phyloP scores from a whole-genome alignment of 2,329 filamentous ascomycete genomes.

The Fusarium oxysporum region DNA sequence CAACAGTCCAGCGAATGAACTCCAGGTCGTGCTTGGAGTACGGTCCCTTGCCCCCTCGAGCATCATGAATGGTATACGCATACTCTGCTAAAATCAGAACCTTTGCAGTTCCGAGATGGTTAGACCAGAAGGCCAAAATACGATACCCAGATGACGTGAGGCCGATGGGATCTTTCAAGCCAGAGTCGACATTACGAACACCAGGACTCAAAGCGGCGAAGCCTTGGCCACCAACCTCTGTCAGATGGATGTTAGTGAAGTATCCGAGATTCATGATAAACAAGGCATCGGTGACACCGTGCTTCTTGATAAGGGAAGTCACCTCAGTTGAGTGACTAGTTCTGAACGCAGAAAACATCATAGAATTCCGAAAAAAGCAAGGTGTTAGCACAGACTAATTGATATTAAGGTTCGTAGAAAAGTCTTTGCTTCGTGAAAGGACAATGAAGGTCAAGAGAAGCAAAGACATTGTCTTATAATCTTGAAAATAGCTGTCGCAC shows the following conservation, averaged over 20 bases:
- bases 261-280: background rate
- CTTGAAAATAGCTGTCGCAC: accelerated
- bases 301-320: background rate
- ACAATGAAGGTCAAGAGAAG: accelerated
- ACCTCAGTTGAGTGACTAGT: background rate
- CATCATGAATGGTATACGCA: background rate
- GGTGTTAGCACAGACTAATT: too few relatives aligned
- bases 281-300: background rate
- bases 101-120: background rate
- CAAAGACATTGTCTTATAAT: background rate
- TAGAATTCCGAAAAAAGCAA: accelerated
- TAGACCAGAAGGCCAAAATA: background rate
- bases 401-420: too few relatives aligned
- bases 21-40: background rate
- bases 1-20: background rate
- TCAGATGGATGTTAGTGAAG: background rate
- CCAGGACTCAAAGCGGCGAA: background rate
- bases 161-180: background rate
- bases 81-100: background rate
- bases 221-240: background rate
- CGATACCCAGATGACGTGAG: background rate
- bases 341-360: background rate
- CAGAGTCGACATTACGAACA: background rate
- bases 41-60: accelerated
- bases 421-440: too few relatives aligned